These are phyloP conservation scores for Candida labiduridarum DNA, from an alignment of 1,139 yeast genomes.

Conservation along the genomic window DNA sequence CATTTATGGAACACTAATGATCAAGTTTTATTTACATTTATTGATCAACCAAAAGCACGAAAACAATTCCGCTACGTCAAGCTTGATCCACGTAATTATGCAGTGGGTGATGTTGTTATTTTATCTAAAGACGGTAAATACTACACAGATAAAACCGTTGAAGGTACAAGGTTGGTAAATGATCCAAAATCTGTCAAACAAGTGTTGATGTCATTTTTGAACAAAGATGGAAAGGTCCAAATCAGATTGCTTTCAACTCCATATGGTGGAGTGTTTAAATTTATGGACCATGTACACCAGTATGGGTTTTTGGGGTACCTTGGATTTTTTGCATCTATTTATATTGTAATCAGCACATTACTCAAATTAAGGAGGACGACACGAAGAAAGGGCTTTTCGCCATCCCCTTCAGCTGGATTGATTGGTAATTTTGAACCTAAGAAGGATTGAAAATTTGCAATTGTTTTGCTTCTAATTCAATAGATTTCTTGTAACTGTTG, in stretches of 20 bases:
- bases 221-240: conserved; percentile 24
- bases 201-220: conserved; percentile 36
- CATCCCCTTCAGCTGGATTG: conserved; percentile 19
- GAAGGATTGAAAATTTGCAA: conserved; percentile 29
- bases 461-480: conserved; percentile 45
- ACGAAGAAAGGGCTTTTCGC: conserved; percentile 7
- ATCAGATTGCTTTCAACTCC: conserved; percentile 47
- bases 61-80: conserved; percentile 30
- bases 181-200: conserved; percentile 31
- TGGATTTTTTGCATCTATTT: conserved; percentile 20
- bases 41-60: conserved; percentile 48
- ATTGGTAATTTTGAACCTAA: conserved; percentile 23
- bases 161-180: conserved; percentile 31
- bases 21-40: conserved; percentile 50
- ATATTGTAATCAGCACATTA: conserved; percentile 9
- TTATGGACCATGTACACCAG: conserved; percentile 48
- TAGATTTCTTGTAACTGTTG: conserved; percentile 41
- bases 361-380: conserved; percentile 8
- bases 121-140: conserved; percentile 33
- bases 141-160: conserved; percentile 36
- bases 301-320: conserved; percentile 49
- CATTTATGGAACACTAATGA: conserved; percentile 42
- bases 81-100: conserved; percentile 31
- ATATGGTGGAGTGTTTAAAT: conserved; percentile 36
- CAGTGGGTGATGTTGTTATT: conserved; percentile 47